Conservation (phyloP, 1,284 basidiomycete genomes). For the Marasmius tenuissimus region DNA sequence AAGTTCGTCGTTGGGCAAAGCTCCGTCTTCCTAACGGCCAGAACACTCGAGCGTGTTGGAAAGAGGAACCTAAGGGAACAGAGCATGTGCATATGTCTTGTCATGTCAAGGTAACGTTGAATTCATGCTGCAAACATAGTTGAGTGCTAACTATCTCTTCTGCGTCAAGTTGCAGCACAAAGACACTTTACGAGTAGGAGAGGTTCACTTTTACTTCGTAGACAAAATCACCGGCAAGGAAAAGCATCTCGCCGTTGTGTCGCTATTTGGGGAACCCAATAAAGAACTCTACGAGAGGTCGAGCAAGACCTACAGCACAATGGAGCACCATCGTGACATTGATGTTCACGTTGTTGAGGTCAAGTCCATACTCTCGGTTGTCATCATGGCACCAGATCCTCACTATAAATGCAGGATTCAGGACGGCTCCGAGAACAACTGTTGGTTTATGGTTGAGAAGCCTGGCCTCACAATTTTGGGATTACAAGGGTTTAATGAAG, state of each 20-base stretch:
- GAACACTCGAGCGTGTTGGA: slow-evolving; percentile 24
- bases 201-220: slow-evolving; percentile 11
- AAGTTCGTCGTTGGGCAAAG: slow-evolving; percentile 22
- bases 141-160: too few relatives aligned
- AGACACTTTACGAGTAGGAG: not conserved
- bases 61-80: slow-evolving; percentile 11
- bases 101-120: slow-evolving; percentile 22
- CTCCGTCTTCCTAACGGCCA: slow-evolving; percentile 28
- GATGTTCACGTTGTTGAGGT: slow-evolving; percentile 11
- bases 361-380: slow-evolving; percentile 5
- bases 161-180: too few relatives aligned
- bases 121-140: not conserved
- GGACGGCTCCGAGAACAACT: not conserved
- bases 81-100: slow-evolving; percentile 18
- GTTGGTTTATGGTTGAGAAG: slow-evolving; percentile 12
- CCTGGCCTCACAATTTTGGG: slow-evolving; percentile 7
- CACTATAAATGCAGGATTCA: not conserved
- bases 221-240: not conserved
- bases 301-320: slow-evolving; percentile 6
- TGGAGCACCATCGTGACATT: slow-evolving; percentile 7
- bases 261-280: slow-evolving; percentile 12
- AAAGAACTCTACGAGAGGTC: slow-evolving; percentile 2
- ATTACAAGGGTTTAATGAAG: not conserved
- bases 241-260: slow-evolving; percentile 9
- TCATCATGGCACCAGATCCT: slow-evolving; percentile 16